phyloP scores from a whole-genome alignment of 106 monocot genomes.

The Platanthera guangdongensis region DNA sequence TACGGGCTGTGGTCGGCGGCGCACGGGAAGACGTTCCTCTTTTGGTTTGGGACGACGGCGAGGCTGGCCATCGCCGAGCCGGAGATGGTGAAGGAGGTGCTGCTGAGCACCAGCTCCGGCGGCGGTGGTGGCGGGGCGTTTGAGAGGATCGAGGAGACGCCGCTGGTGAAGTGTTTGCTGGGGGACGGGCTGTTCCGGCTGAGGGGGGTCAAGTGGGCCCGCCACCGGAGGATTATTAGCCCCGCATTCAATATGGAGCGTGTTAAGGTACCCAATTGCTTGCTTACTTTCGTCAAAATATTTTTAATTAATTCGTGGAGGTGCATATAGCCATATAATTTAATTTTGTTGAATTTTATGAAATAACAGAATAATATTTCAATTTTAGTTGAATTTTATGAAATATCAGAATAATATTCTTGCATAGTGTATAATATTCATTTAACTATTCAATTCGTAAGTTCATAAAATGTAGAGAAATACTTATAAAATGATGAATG shows the following conservation, averaged over 20 bases:
- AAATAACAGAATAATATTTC: too few species aligned
- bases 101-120: background rate
- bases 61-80: conserved; percentile 6
- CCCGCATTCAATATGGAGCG: conserved; percentile 12
- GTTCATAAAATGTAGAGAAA: too few species aligned
- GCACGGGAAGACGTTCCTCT: conserved; percentile 1
- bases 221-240: conserved; percentile 7
- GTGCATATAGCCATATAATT: too few species aligned
- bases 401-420: too few species aligned
- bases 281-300: too few species aligned
- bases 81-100: conserved; percentile 11
- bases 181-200: conserved; percentile 9
- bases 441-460: too few species aligned
- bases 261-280: background rate
- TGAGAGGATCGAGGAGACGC: conserved; percentile 4
- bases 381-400: too few species aligned
- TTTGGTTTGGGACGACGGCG: conserved; percentile 10
- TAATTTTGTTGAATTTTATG: too few species aligned
- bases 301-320: too few species aligned
- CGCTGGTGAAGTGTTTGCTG: conserved; percentile 4
- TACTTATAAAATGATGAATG: too few species aligned
- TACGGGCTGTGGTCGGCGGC: conserved; percentile 2
- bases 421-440: too few species aligned
- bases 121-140: background rate
- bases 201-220: background rate